Evolutionary conservation across 306 rosid species (phyloP).

Genomic region (Cucurbita pepo): DNA sequence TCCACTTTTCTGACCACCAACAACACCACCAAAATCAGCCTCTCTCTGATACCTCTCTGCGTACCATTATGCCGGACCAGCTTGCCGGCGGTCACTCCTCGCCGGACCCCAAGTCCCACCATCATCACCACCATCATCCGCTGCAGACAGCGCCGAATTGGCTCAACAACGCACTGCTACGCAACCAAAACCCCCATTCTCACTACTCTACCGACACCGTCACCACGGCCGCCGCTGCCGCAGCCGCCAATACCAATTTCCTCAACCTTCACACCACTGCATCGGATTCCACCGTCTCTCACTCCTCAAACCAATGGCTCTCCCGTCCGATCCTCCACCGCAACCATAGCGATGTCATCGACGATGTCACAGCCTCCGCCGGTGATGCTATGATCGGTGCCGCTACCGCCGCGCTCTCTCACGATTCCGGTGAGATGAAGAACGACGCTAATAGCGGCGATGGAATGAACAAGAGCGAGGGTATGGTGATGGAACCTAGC

Average conservation of each 20-base stretch:
- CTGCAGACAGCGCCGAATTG: conserved; percentile 74
- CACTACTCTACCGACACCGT: conserved; percentile 25
- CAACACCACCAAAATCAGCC: conserved; percentile 21
- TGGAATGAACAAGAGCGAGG: conserved; percentile 23
- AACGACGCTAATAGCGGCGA: conserved; percentile 7
- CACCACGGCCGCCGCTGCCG: conserved; percentile 11
- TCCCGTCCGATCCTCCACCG: conserved; percentile 55
- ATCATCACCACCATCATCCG: conserved; percentile 21
- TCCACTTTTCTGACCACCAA: conserved; percentile 51
- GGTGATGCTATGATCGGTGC: conserved; percentile 46
- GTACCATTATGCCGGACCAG: conserved; percentile 23
- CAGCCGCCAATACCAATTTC: conserved; percentile 32
- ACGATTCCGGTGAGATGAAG: conserved; percentile 42
- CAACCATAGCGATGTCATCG: conserved; percentile 65
- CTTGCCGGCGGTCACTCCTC: conserved; percentile 14
- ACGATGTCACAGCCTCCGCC: conserved; percentile 20
- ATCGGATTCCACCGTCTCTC: conserved; percentile 39
- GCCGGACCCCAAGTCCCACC: conserved; percentile 28
- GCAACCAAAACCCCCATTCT: conserved; percentile 29
- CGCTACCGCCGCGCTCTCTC: conserved; percentile 22
- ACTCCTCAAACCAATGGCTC: conserved; percentile 64
- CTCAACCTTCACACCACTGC: conserved; percentile 68
- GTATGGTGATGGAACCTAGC: conserved; percentile 23
- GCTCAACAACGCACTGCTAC: conserved; percentile 96
- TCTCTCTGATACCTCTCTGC: conserved; percentile 14